These are phyloP conservation scores for Phytophthora constricta DNA, from an alignment of 352 stramenopile genomes.

Conservation along the genomic window DNA sequence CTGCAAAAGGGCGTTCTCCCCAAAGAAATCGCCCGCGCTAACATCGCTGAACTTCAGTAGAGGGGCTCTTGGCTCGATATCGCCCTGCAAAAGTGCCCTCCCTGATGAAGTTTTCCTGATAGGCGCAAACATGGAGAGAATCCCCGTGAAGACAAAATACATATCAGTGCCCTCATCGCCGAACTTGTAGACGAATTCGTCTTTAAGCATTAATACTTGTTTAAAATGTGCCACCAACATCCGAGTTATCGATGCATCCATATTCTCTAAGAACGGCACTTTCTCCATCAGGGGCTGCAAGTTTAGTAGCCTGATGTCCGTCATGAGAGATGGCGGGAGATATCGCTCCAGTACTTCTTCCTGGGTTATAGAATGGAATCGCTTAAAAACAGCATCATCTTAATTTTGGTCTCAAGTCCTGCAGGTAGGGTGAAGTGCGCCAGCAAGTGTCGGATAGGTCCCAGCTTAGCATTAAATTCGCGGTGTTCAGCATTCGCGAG, in stretches of 20 bases:
- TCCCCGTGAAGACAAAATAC: constrained; percentile 59
- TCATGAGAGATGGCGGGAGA: constrained; percentile 53
- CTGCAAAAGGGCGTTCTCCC: constrained; percentile 55
- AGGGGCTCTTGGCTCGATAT: neutral
- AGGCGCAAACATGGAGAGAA: constrained; percentile 31
- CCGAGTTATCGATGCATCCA: constrained; percentile 44
- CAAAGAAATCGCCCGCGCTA: constrained; percentile 53
- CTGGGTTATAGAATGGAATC: constrained; percentile 60
- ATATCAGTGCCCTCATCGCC: constrained; percentile 55
- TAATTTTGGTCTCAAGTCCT: constrained; percentile 47
- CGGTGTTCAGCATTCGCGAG: constrained; percentile 51
- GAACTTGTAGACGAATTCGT: constrained; percentile 48
- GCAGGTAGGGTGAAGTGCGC: constrained; percentile 51
- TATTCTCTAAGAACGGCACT: constrained; percentile 47
- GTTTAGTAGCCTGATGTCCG: constrained; percentile 54
- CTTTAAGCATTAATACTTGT: constrained; percentile 45
- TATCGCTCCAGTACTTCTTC: constrained; percentile 52
- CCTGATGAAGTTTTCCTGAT: neutral
- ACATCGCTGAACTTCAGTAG: constrained; percentile 51
- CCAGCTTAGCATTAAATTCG: constrained; percentile 56
- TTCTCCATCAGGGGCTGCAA: constrained; percentile 57
- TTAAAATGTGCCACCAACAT: constrained; percentile 55
- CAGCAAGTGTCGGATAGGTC: constrained; percentile 50
- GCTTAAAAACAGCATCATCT: constrained; percentile 68
- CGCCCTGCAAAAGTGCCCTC: neutral